A percentile compares a stretch with the other conserved stretches of the same genome.
phyloP scores from a whole-genome alignment of 2,329 filamentous ascomycete species.

The Chaetomium globosum region DNA sequence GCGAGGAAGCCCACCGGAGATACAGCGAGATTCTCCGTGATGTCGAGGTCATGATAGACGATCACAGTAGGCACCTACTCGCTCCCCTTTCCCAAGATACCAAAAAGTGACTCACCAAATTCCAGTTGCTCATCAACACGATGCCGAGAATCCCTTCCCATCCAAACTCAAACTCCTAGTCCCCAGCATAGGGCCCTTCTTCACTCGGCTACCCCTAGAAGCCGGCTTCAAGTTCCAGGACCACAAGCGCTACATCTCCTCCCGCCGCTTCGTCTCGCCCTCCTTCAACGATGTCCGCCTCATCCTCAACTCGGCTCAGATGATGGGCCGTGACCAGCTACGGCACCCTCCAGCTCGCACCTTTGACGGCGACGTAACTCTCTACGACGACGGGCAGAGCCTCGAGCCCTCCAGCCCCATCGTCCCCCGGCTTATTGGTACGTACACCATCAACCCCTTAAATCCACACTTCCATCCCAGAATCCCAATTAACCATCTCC shows the following conservation, averaged over 20 bases:
- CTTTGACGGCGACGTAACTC: slow-evolving; percentile 95
- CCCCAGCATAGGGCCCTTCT: slow-evolving; percentile 89
- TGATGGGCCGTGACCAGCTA: slow-evolving; percentile 82
- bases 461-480: slow-evolving; percentile 38
- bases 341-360: slow-evolving; percentile 78
- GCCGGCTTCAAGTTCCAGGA: slow-evolving; percentile 94
- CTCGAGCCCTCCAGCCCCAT: slow-evolving; percentile 76
- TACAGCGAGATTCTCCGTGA: slow-evolving; percentile 96
- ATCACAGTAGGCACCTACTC: slow-evolving; percentile 67
- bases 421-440: slow-evolving; percentile 62
- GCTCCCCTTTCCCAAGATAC: slow-evolving; percentile 1
- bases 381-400: slow-evolving; percentile 87
- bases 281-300: slow-evolving; percentile 96
- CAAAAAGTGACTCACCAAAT: slow-evolving; percentile 8
- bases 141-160: slow-evolving; percentile 61
- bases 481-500: not conserved
- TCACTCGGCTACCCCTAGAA: slow-evolving; percentile 82
- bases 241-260: slow-evolving; percentile 80
- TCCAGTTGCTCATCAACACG: slow-evolving; percentile 70
- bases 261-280: slow-evolving; percentile 87
- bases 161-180: slow-evolving; percentile 94
- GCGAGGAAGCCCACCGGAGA: slow-evolving; percentile 77
- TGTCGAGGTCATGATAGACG: slow-evolving; percentile 86
- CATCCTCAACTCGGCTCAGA: slow-evolving; percentile 90
- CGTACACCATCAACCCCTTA: no score